Evolutionary conservation across 1,284 basidiomycete genomes (phyloP), one percentile per base, ranked within the genome.

Genomic region (Singerocomus inundabilis): DNA sequence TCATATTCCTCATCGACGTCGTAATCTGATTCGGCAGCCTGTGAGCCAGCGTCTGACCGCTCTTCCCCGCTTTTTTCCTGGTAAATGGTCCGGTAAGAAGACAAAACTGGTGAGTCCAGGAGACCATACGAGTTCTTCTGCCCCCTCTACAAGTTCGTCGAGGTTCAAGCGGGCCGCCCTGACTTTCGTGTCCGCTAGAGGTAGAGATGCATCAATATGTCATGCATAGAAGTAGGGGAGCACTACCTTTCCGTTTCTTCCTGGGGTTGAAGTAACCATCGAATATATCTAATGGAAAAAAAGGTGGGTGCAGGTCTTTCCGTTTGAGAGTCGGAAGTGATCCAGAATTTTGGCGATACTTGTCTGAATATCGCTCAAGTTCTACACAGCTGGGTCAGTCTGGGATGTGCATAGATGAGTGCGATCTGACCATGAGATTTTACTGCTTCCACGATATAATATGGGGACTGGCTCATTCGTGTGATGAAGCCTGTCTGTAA

Each of bases 1-100:
- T 91, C 88, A 57, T 88, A 88, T 64, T 90, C 87, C 61, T 90
- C 88, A 34, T 91, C 88, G 31, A 88, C 86, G 54, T 91, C 88
- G 61, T 91, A 91, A 63, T 90, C 88, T 35, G 81, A 80, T 32
- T 80, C 80, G 12, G 65, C 78, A 36, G 64, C 77, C 58, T 84
- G 79, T 5, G 84, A 86, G 18, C 78, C 84, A 24, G 64, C 74
- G 11, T 86, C 81, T 38, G 85, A 88, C 8, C 72, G 72, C 52
- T 84, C 84, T 6, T 82, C 82, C 28, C 74, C 77, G 1, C 83
- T 84, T 57, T 86, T 83, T 55, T 84, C 83, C 82, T 86, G 53
- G 1, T n/a, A 36, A 1, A 38, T 21, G 18, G 2, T 15, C 8
- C 6, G 7, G 18, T 49, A 30, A 37, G 54, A 33, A 16, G 5